Evolutionary conservation across 2,329 filamentous ascomycete species (phyloP), one percentile per base, ranked within the genome.

Genomic region (Escovopsis sp.): DNA sequence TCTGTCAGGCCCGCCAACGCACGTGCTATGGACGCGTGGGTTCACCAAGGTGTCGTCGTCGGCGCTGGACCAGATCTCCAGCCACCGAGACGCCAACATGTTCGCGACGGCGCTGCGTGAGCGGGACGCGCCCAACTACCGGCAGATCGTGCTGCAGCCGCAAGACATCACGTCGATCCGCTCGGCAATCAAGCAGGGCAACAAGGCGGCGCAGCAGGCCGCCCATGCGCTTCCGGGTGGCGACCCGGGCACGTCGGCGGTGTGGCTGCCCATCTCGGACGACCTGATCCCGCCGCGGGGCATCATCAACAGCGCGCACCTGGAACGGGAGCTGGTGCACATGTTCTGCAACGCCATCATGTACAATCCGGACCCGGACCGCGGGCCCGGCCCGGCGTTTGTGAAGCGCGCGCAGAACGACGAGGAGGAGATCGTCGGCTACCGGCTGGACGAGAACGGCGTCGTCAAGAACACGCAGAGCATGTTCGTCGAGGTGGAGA

Each of bases 281-380:
- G 84, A 94, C 38, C 65, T 94, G 18, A 68, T 88, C 3, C 84
- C 88, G 3, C 88, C 90, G 0, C 83, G 77, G 47, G 84, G 78
- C 15, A 94, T 96, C 47, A 83, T 96, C 56, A 96, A 96, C 56
- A 87, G 82, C 34, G 76, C 80, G 2, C 90, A 96, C 54, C 68
- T 96, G 13, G 88, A 96, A 57, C 84, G 86, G 45, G 88, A 96
- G 54, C 64, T 96, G 10, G 84, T 92, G 47, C 82, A 92, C 48
- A 94, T 96, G 83, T 94, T 96, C 55, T 85, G 86, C 45, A 96
- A 96, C 50, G 88, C 90, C 14, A 81, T 94, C 57, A 96, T 98
- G 90, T 98, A 94, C 64, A 96, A 96, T 48, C 77, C 82, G 0
- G 84, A 93, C 42, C 76, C 79, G 0, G 66, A 81, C 44, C 72